These are phyloP conservation scores for Pythium dissimile DNA, from an alignment of 352 stramenopile genomes.

Conservation along the genomic window DNA sequence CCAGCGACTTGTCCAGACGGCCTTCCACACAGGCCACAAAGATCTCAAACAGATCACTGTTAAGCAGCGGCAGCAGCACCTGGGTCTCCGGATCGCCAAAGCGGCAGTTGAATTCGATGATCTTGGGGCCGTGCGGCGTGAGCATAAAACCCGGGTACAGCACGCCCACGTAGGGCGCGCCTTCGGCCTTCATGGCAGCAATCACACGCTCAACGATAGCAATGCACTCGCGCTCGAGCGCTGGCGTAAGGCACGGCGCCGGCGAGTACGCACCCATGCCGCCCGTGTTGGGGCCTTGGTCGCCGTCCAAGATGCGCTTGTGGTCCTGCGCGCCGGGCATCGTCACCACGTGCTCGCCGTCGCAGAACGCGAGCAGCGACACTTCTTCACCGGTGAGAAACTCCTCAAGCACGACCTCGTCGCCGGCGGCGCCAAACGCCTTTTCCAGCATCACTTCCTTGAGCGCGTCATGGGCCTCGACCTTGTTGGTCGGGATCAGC, in stretches of 20 bases:
- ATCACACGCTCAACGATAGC: conserved; percentile 77
- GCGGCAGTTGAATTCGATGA: conserved; percentile 99
- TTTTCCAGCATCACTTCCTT: conserved; percentile 98
- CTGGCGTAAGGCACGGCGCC: conserved; percentile 93
- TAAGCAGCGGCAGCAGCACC: conserved; percentile 96
- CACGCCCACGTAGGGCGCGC: conserved; percentile 97
- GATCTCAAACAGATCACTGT: conserved; percentile 98
- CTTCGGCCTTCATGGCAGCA: conserved; percentile 88
- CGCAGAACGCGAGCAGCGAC: conserved; percentile 97
- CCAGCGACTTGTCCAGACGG: conserved; percentile 82
- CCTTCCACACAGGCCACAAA: conserved; percentile 95
- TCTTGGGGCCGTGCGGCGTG: conserved; percentile 85
- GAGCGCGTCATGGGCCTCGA: conserved; percentile 90
- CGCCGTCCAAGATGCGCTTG: conserved; percentile 97
- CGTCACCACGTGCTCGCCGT: conserved; percentile 93
- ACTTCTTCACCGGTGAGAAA: conserved; percentile 98
- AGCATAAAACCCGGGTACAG: conserved; percentile 99
- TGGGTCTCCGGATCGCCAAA: conserved; percentile 99
- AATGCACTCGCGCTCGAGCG: conserved; percentile 92
- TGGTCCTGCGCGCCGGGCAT: conserved; percentile 99
- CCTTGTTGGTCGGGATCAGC: conserved; percentile 92
- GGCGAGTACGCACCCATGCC: conserved; percentile 99
- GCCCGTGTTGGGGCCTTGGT: conserved; percentile 98
- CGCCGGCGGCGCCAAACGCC: conserved; percentile 93
- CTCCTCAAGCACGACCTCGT: conserved; percentile 98